Evolutionary conservation across 192 early-diverging fungal genomes (phyloP), one percentile per base, ranked within the genome.

Genomic region (Chytriomyces sp.): DNA sequence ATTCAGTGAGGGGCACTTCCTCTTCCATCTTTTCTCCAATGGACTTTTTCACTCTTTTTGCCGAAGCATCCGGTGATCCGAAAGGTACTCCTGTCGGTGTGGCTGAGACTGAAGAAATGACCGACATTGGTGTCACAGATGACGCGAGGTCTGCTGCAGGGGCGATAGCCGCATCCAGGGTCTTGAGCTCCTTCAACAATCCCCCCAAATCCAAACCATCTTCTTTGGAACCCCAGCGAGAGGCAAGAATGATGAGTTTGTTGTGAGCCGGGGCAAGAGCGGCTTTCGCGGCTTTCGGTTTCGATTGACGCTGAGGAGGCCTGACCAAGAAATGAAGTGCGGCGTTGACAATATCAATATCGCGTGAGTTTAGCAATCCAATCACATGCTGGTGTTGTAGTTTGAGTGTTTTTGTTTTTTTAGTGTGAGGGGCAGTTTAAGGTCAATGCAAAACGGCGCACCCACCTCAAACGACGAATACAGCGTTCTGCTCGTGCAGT

Each of bases 381-480:
- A 49, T 62, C 17, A 73, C 52, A 34, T 64, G 72, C 72, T 73
- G 38, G n/a, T 36, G 14, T 49, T 1, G 3, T 2, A 0, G 0
- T 2, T 2, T 2, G 3, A 49, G 2, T 22, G 1, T 22, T 49
- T 1, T 14, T n/a, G 22, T 49, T n/a, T n/a, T n/a, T n/a, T n/a
- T n/a, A n/a, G n/a, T n/a, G 19, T 36, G 17, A 3, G 34, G 32
- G 1, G 6, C 25, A 64, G 22, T 8, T 74, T 10, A 31, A 25
- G 53, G 31, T 49, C 36, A 74, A 57, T n/a, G 33, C 33, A 37
- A 57, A 33, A 44, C 28, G 54, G 34, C 17, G 36, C 69, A 85
- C 90, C 68, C 79, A 95, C 93, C 83, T 95, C 93, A 61, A 89
- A 93, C 14, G 94, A 96, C 62, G 87, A 93, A 77, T 98, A 99